Evolutionary conservation across 768 basidiomycete species (phyloP).

Genomic region (Phlegmacium glaucopus): DNA sequence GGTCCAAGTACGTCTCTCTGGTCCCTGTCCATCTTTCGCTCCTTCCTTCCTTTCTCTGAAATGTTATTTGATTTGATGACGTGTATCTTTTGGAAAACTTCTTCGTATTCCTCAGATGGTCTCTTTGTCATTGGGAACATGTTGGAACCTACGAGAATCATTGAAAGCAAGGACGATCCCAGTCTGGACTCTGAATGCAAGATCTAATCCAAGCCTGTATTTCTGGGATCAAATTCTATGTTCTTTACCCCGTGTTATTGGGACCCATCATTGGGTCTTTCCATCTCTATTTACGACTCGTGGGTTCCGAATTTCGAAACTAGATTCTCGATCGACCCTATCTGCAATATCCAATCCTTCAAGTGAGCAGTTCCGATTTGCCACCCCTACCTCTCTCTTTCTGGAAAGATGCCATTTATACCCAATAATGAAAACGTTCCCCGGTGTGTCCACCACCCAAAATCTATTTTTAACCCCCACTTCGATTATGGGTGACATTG

Average conservation of each 20-base stretch:
- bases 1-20: slow-evolving; percentile 66
- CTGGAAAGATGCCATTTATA: no score
- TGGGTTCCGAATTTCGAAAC: no score
- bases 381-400: no score
- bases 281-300: no score
- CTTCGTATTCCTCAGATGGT: slow-evolving; percentile 34
- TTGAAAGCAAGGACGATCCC: slow-evolving; percentile 24
- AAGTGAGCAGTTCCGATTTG: no score
- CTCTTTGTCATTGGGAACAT: slow-evolving; percentile 41
- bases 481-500: neutral
- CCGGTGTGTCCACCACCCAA: no score
- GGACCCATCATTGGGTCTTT: no score
- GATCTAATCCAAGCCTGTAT: neutral
- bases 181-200: neutral
- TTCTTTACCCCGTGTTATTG: no score
- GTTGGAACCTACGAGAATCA: slow-evolving; percentile 41
- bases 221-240: neutral
- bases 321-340: no score
- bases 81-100: no score
- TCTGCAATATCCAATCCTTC: no score
- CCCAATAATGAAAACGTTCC: neutral
- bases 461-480: neutral
- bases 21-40: no score
- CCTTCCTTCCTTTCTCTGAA: neutral
- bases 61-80: neutral